Evolutionary conservation across 1,284 basidiomycete species (phyloP), one percentile per base, ranked within the genome.

Genomic region (Rhodotorula sp.): DNA sequence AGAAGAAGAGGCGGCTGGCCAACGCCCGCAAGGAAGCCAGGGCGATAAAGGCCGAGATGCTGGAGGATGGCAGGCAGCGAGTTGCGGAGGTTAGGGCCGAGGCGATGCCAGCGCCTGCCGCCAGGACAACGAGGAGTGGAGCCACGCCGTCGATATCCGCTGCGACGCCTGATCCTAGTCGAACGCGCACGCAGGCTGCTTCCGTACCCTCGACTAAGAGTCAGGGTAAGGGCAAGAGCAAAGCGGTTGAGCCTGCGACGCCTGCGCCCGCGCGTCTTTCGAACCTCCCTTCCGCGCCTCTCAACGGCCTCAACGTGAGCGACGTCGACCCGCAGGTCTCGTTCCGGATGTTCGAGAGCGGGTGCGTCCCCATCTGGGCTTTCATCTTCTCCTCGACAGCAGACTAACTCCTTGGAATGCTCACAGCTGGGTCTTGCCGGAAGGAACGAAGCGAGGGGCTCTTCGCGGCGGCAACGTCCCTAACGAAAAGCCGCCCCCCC

Each of bases 381-480:
- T 53, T 27, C 17, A 24, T 30, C 36, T 19, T 34, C 2, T 11
- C 2, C 24, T 36, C n/a, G 8, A 11, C 49, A 3, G 27, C 24
- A 27, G 34, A 39, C 54, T 2, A 4, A 24, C 9, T 1, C 34
- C 22, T n/a, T 24, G 20, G 0, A 1, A 13, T 27, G 47, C 2
- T 13, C 2, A 15, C 60, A 74, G 73, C 6, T 74, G 73, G 73
- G 48, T 72, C 39, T 62, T 74, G 15, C 72, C 72, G 11, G 69
- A n/a, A 62, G 20, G 39, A 49, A 56, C 47, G 36, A 48, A 19
- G 34, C n/a, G 56, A 30, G 32, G 52, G 55, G 36, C 30, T 17
- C 13, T 24, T 39, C 36, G 36, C 51, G 15, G 39, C 39, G 39
- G 39, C 11, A 11, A 11, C 19, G n/a, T 46, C 29, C 2, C 11